These are phyloP conservation scores for Hyparrhenia diplandra DNA, from an alignment of 176 grass and related monocot species.

Conservation along the genomic window DNA sequence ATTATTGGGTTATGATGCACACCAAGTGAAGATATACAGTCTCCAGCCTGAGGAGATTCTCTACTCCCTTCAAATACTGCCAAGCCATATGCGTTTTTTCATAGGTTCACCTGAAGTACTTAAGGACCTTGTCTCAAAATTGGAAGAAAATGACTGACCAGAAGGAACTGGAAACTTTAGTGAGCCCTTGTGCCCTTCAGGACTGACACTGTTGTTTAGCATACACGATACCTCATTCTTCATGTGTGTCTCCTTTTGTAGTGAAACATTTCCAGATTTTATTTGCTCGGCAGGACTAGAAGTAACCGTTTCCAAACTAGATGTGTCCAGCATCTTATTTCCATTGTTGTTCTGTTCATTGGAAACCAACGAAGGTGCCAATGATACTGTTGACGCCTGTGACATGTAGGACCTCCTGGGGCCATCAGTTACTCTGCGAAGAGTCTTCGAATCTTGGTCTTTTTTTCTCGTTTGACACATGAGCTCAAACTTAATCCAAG, in stretches of 20 bases:
- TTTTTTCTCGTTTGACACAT: conserved; percentile 61
- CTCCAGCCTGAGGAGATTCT: conserved; percentile 24
- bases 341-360: conserved; percentile 34
- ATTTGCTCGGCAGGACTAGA: conserved; percentile 26
- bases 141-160: conserved; percentile 23
- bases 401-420: conserved; percentile 40
- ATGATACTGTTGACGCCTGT: conserved; percentile 40
- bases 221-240: background rate
- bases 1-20: conserved; percentile 22
- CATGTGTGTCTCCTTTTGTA: background rate
- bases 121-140: conserved; percentile 4
- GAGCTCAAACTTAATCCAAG: conserved; percentile 76
- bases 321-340: conserved; percentile 17
- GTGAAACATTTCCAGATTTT: conserved; percentile 25
- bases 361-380: conserved; percentile 20
- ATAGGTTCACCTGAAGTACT: conserved; percentile 23
- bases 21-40: conserved; percentile 17
- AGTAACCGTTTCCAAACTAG: conserved; percentile 1
- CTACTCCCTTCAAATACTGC: conserved; percentile 13
- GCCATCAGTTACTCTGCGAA: conserved; percentile 36
- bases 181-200: conserved; percentile 19
- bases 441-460: conserved; percentile 47
- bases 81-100: conserved; percentile 9
- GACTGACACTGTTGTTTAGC: conserved; percentile 3
- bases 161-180: conserved; percentile 24